phyloP scores from a whole-genome alignment of 352 stramenopile genomes.

The Phytopythium montanum region DNA sequence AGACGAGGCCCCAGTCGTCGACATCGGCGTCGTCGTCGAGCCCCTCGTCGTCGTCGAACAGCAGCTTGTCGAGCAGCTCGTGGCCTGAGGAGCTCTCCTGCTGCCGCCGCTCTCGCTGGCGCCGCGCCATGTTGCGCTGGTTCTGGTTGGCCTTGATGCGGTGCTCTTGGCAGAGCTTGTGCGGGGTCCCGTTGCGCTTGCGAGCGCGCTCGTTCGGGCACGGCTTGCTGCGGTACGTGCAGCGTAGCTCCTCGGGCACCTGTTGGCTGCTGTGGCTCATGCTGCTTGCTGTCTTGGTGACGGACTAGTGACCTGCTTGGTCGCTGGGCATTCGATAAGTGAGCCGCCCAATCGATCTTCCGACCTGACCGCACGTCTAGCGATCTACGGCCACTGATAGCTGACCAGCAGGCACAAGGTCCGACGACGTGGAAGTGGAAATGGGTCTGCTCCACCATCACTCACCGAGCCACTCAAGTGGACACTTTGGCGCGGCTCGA shows the following conservation, averaged over 20 bases:
- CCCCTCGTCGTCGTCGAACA: constrained; percentile 24
- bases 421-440: constrained; percentile 4
- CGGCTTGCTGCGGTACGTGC: constrained; percentile 44
- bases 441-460: background rate
- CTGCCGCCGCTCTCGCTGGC: constrained; percentile 18
- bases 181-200: constrained; percentile 44
- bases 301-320: constrained; percentile 3
- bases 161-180: constrained; percentile 51
- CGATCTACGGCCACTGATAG: background rate
- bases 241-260: constrained; percentile 18
- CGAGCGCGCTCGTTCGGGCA: constrained; percentile 42
- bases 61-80: constrained; percentile 10
- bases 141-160: constrained; percentile 53
- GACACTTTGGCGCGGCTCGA: background rate
- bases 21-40: constrained; percentile 26
- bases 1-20: constrained; percentile 23
- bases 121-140: constrained; percentile 40
- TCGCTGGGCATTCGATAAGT: constrained; percentile 5
- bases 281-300: background rate
- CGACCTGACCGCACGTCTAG: background rate
- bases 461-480: background rate
- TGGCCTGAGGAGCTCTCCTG: background rate
- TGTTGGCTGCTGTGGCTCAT: constrained; percentile 5
- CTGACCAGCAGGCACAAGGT: background rate
- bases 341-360: background rate